These are phyloP conservation scores for Mycena sp. DNA, from an alignment of 1,284 basidiomycete species.

Conservation along the genomic window DNA sequence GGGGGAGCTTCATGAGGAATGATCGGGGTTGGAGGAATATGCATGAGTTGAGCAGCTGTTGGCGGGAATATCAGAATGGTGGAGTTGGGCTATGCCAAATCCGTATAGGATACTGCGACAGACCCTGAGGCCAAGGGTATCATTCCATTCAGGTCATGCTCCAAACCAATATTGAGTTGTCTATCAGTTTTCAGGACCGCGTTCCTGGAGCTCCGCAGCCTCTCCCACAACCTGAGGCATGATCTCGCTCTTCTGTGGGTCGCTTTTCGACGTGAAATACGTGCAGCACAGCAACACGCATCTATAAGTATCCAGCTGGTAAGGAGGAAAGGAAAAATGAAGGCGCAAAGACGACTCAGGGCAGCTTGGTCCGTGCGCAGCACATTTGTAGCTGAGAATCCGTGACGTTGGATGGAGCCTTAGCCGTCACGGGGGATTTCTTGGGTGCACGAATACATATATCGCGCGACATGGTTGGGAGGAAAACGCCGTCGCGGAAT, in stretches of 20 bases:
- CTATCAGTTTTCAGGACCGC: too few species aligned
- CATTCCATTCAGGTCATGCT: too few species aligned
- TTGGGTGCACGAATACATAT: conserved; percentile 8
- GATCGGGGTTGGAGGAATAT: too few species aligned
- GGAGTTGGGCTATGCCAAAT: too few species aligned
- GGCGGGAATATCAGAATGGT: too few species aligned
- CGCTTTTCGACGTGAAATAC: conserved; percentile 35
- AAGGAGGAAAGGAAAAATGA: not conserved
- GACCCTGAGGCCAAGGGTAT: too few species aligned
- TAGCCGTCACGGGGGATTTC: conserved; percentile 11
- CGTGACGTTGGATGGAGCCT: conserved; percentile 23
- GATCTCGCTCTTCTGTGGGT: conserved; percentile 24
- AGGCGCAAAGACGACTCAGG: not conserved
- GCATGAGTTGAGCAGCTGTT: too few species aligned
- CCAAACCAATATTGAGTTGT: too few species aligned
- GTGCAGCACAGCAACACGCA: conserved; percentile 36
- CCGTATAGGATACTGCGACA: too few species aligned
- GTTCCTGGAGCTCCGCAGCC: too few species aligned
- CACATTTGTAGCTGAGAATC: not conserved
- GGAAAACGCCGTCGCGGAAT: too few species aligned
- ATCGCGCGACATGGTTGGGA: conserved; percentile 1
- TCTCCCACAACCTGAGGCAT: not conserved
- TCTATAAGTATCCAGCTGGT: conserved; percentile 23
- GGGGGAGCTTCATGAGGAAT: too few species aligned
- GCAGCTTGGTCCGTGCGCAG: conserved; percentile 9